Evolutionary conservation across 495 filamentous ascomycete genomes (phyloP).

Genomic region (Penicillium cinerascens): DNA sequence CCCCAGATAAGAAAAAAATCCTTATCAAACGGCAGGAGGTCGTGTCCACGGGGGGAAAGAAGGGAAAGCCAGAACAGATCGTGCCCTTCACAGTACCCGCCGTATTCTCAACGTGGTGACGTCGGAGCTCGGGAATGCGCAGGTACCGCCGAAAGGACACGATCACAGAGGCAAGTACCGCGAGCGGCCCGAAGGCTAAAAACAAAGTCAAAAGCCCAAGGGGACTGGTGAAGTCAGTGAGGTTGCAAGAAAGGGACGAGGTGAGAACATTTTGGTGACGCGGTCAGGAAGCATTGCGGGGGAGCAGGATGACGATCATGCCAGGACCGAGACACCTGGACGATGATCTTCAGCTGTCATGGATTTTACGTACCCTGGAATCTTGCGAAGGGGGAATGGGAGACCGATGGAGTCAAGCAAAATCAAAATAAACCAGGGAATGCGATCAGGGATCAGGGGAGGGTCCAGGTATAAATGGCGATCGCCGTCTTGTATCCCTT

Average conservation of each 20-base stretch:
- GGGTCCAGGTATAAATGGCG: slow-evolving; percentile 8
- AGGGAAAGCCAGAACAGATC: not conserved
- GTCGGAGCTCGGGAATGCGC: slow-evolving; percentile 17
- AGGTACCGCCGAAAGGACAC: slow-evolving; percentile 14
- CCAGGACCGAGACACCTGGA: slow-evolving; percentile 13
- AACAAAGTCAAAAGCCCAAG: not conserved
- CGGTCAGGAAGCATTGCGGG: slow-evolving; percentile 21
- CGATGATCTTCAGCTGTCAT: slow-evolving; percentile 11
- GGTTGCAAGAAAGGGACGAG: slow-evolving; percentile 14
- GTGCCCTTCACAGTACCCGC: slow-evolving; percentile 13
- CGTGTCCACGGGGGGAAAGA: not conserved
- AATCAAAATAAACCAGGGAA: slow-evolving; percentile 1
- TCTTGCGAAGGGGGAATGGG: not conserved
- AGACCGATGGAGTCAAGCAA: not conserved
- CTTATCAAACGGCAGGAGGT: not conserved
- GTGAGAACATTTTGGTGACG: slow-evolving; percentile 31
- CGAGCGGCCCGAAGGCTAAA: slow-evolving; percentile 4
- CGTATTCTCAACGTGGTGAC: slow-evolving; percentile 14
- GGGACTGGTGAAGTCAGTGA: slow-evolving; percentile 16
- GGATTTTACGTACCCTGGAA: slow-evolving; percentile 23
- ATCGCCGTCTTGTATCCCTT: slow-evolving; percentile 1
- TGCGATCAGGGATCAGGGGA: slow-evolving; percentile 7
- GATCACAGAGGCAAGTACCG: slow-evolving; percentile 3
- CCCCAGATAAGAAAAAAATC: not conserved
- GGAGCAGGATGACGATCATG: slow-evolving; percentile 28